phyloP scores from a whole-genome alignment of 1,284 basidiomycete genomes.

The Fistulinella cinereoalba region DNA sequence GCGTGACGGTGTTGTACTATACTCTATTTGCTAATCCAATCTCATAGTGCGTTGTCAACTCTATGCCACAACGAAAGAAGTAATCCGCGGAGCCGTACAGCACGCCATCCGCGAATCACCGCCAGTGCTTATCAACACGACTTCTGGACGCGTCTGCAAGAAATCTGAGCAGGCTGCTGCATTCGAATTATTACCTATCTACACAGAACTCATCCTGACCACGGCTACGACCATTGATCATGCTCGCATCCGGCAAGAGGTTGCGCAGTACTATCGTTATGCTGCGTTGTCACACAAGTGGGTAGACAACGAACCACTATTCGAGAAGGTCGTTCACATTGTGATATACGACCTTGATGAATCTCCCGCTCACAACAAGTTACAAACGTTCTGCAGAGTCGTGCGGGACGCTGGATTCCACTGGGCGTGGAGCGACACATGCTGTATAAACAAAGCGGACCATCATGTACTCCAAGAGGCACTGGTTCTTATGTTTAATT shows the following conservation, averaged over 20 bases:
- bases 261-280: slow-evolving; percentile 1
- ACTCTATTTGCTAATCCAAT: not conserved
- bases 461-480: no score
- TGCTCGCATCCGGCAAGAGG: not conserved
- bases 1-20: fast-evolving
- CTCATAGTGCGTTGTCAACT: not conserved
- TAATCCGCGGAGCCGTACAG: not conserved
- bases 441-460: no score
- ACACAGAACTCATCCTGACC: no score
- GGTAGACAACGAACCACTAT: slow-evolving; percentile 9
- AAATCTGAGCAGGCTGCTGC: no score
- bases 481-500: no score
- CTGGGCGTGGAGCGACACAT: no score
- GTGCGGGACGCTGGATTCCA: not conserved
- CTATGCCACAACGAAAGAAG: not conserved
- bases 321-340: not conserved
- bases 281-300: slow-evolving; percentile 5
- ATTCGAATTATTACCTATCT: not conserved
- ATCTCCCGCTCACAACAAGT: not conserved
- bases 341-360: not conserved
- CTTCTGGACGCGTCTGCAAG: slow-evolving; percentile 6
- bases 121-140: slow-evolving; percentile 6
- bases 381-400: not conserved
- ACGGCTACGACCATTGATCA: no score
- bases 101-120: slow-evolving; percentile 3